Base-by-base conservation (phyloP, 78 protist genomes). In the Goniomonas avonlea region DNA sequence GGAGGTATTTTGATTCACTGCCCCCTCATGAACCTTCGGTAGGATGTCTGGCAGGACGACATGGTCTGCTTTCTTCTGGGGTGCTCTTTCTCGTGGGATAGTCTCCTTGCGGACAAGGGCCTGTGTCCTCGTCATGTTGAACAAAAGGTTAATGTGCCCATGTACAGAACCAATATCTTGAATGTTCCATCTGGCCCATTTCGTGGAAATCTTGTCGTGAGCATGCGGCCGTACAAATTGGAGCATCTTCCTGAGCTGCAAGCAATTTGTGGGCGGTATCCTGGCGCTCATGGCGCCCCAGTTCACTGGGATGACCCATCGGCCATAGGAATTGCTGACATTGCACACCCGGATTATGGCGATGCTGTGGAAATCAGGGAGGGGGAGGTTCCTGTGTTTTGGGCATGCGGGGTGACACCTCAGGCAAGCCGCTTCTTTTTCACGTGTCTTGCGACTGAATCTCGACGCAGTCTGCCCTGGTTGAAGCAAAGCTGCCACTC, bases 391-490 rank as follows among this genome's bases (percentile, higher is more conserved):
- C 77, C 77, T 8, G 45, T 37, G 9, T 69, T 69, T 59, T 69
- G 77, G 77, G 56, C 59, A 18, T 69, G 77, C 47, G 77, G 77
- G 7, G 77, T 69, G 61, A 69, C 77, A 25, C 50, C 53, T 3
- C 66, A 59, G 66, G 66, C 13, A 15, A 3, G 31, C 32, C 3
- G 66, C 37, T 31, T 29, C n/a, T 35, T 1, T 59, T 29, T 13
- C 66, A 35, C 1, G 25, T 3, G 2, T 11, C 32, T 21, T 17
- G 3, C 25, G 37, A 48, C 17, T 48, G 13, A 20, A 48, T 48
- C 37, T n/a, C n/a, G n/a, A n/a, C n/a, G 9, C 37, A 27, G 53
- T 13, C 37, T 17, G 77, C 77, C 17, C 21, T 69, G 27, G 23
- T n/a, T 38, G 45, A 23, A 13, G 77, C 77, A 8, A 17, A 29